Base-by-base conservation (phyloP, 257 asterid genomes). In the Solanum chilense region DNA sequence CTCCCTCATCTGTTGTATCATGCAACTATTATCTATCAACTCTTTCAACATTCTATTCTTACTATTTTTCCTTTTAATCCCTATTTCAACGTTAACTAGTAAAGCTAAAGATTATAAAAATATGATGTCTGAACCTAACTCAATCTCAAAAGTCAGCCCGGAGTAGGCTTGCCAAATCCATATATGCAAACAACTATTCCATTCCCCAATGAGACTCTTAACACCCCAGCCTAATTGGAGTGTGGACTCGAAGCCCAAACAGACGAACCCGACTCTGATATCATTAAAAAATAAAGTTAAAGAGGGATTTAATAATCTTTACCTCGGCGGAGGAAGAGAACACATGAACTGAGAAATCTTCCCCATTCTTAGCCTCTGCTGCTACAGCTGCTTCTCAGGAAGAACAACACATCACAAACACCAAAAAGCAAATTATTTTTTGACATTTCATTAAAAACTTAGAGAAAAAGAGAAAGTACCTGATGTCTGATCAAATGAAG, bases 271-370 rank as follows among this genome's bases (percentile, higher is more conserved):
- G 64, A 18, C 64, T 56, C 11, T 52, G 0, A 56, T 18, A 56
- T 56, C n/a, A 56, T 56, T n/a, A 56, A 56, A 56, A 56, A 0
- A 56, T 56, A 56, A 37, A 37, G 18, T 56, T 56, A 80, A 80
- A 80, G 16, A 80, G 68, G 44, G 44, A 45, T 44, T 78, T 45
- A 23, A 62, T 11, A 37, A 27, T 0, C 9, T 25, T 87, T 82
- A 95, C 98, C 97, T 96, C 94, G 0, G 92, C n/a, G 29, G 93
- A 91, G 15, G 98, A 96, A 23, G 97, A 94, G 78, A 94, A 96
- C 25, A 95, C 95, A 23, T 93, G 91, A 15, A 93, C 96, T 91
- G 89, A 88, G 75, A 89, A 87, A 27, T 92, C 94, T 85, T 88
- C 95, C 69, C 89, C 92, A 74, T 90, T 90, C 73, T 88, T 86